Evolutionary conservation across 768 basidiomycete species (phyloP), one percentile per base, ranked within the genome.

Genomic region (Postia placenta): DNA sequence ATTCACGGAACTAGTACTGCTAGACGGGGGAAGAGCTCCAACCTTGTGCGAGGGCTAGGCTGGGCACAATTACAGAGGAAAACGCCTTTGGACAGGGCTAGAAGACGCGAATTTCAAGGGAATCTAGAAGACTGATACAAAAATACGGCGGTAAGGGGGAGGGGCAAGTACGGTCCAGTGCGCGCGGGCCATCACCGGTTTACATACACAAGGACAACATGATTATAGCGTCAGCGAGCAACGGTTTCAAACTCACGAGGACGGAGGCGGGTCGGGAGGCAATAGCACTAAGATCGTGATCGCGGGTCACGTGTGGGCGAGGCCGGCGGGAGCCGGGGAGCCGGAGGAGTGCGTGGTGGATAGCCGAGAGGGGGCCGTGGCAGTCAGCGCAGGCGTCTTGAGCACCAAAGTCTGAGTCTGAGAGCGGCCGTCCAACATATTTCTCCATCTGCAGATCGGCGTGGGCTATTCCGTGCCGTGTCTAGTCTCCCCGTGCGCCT

Each of bases 331-430:
- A 4, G 4, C 17, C 30, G 15, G 46, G 3, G 37, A 11, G 46
- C 46, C 46, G 36, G 37, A 39, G 15, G 36, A 35, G 46, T 30
- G 19, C 19, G 36, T 25, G 44, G 43, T 42, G 49, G 49, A 45
- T 27, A 17, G 25, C 42, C 17, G 25, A 43, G 42, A n/a, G 28
- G 15, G 9, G 15, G 15, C 30, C 30, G 15, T n/a, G 30, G 7
- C 6, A 17, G 42, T 27, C 7, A 26, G 42, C 42, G 42, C 42
- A 17, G 4, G 26, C 38, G 30, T 33, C 15, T 15, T 15, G 9
- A 33, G 30, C n/a, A n/a, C n/a, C n/a, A n/a, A 33, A 33, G 30
- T 33, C 30, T 33, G 30, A 33, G 15, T 7, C 30, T n/a, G n/a
- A n/a, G n/a, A 33, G 30, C 15, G 30, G 9, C 7, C 7, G 30